Conservation (phyloP, 2,329 filamentous ascomycete species). For the Aspergillus sp. region DNA sequence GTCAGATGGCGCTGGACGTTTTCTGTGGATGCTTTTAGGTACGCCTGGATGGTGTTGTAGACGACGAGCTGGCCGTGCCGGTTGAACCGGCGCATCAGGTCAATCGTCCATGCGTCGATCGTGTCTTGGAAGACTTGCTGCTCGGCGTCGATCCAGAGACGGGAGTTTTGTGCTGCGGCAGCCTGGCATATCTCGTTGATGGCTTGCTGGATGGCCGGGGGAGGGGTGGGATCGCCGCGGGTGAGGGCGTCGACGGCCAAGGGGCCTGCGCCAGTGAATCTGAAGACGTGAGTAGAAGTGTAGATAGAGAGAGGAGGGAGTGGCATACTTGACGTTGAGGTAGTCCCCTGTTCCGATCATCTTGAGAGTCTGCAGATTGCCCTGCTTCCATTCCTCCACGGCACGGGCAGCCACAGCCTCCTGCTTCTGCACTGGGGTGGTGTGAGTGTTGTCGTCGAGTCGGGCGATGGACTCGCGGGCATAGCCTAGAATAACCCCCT, state of each 20-base stretch:
- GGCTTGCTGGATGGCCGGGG: slow-evolving; percentile 31
- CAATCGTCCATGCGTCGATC: slow-evolving; percentile 47
- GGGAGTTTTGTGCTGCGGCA: slow-evolving; percentile 31
- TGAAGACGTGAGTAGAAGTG: slow-evolving; percentile 8
- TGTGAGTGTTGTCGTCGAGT: slow-evolving; percentile 10
- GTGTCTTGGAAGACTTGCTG: slow-evolving; percentile 43
- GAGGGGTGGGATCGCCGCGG: slow-evolving; percentile 28
- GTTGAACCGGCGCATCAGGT: slow-evolving; percentile 47
- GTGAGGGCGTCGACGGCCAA: slow-evolving; percentile 36
- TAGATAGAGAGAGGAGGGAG: background rate
- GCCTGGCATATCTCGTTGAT: slow-evolving; percentile 37
- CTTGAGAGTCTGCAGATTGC: slow-evolving; percentile 45
- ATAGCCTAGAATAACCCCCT: slow-evolving; percentile 49
- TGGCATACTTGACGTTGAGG: slow-evolving; percentile 43
- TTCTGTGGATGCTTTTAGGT: slow-evolving; percentile 40
- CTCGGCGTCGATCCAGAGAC: slow-evolving; percentile 50
- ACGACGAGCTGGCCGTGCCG: slow-evolving; percentile 30
- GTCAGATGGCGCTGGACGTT: slow-evolving; percentile 39
- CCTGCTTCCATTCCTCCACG: slow-evolving; percentile 47
- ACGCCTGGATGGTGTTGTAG: slow-evolving; percentile 47
- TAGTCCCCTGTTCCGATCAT: slow-evolving; percentile 45
- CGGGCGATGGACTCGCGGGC: slow-evolving; percentile 41
- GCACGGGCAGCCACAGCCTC: slow-evolving; percentile 17
- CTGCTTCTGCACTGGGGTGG: slow-evolving; percentile 2
- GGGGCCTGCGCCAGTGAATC: slow-evolving; percentile 44